A percentile compares a stretch with the other conserved stretches of the same genome.
Conservation (phyloP, 345 rosid species). For the Sonneratia caseolaris region DNA sequence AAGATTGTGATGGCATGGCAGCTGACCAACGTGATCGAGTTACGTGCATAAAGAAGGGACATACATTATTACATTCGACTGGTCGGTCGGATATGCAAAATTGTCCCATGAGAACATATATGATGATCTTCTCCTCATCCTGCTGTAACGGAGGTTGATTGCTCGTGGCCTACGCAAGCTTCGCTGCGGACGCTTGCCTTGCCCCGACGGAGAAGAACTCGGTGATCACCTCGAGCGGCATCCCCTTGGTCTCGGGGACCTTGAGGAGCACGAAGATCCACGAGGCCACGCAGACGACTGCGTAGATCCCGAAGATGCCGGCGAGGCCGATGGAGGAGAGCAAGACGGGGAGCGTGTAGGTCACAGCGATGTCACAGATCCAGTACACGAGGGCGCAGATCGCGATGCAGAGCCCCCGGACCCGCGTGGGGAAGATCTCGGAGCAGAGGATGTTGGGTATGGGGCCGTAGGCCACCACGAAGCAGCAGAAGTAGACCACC, state of each 20-base stretch:
- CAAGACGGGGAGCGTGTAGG: conserved; percentile 83
- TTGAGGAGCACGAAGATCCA: conserved; percentile 80
- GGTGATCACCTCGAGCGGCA: conserved; percentile 96
- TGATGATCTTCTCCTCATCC: too few relatives aligned
- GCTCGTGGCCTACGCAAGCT: not conserved
- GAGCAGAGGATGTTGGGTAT: conserved; percentile 94
- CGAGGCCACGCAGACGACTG: conserved; percentile 60
- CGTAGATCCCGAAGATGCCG: conserved; percentile 70
- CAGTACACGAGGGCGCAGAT: conserved; percentile 79
- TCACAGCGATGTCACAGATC: conserved; percentile 76
- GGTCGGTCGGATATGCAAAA: too few relatives aligned
- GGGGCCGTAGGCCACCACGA: conserved; percentile 79
- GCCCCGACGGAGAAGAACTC: conserved; percentile 96
- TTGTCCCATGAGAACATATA: too few relatives aligned
- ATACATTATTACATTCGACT: too few relatives aligned
- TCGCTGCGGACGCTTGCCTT: conserved; percentile 7
- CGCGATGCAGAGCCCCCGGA: conserved; percentile 95
- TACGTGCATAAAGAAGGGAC: too few relatives aligned
- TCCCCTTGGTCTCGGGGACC: conserved; percentile 97
- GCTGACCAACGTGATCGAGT: too few relatives aligned
- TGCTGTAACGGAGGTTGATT: too few relatives aligned
- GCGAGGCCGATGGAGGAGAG: conserved; percentile 68
- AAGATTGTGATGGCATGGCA: too few relatives aligned
- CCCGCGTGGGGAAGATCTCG: conserved; percentile 95
- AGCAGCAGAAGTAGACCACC: conserved; percentile 77